Evolutionary conservation across 352 stramenopile genomes (phyloP).

Genomic region (Pythium apleroticum): DNA sequence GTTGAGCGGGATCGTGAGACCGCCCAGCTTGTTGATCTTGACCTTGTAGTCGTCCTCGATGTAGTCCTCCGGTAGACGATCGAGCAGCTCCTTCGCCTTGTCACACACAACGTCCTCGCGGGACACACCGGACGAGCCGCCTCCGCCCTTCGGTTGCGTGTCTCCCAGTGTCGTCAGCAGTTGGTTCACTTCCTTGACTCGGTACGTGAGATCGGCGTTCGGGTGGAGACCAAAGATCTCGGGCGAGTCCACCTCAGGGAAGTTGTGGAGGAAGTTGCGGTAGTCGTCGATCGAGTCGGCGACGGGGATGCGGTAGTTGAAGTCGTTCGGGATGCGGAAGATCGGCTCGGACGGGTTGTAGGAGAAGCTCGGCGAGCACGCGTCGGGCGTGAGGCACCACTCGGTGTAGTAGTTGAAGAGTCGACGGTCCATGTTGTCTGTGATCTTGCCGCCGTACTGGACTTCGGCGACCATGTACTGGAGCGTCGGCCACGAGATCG

Average conservation of each 20-base stretch:
- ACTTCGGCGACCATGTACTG: slow-evolving; percentile 99
- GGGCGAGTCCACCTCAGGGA: slow-evolving; percentile 97
- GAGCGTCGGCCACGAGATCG: slow-evolving; percentile 97
- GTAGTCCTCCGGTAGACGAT: slow-evolving; percentile 95
- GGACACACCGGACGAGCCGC: slow-evolving; percentile 84
- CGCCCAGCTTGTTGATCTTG: slow-evolving; percentile 92
- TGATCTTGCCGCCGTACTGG: slow-evolving; percentile 99
- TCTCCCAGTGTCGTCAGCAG: slow-evolving; percentile 94
- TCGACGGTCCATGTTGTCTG: slow-evolving; percentile 96
- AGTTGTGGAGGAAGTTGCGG: slow-evolving; percentile 93
- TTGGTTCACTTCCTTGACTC: slow-evolving; percentile 95
- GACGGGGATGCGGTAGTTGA: slow-evolving; percentile 87
- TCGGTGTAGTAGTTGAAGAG: slow-evolving; percentile 98
- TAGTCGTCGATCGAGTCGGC: slow-evolving; percentile 94
- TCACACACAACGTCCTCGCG: slow-evolving; percentile 96
- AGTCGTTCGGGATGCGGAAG: slow-evolving; percentile 95
- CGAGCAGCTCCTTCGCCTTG: slow-evolving; percentile 94
- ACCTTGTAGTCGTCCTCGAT: slow-evolving; percentile 97
- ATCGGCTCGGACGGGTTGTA: slow-evolving; percentile 95
- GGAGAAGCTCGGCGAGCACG: slow-evolving; percentile 84
- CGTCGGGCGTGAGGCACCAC: slow-evolving; percentile 93
- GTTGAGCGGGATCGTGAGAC: slow-evolving; percentile 96
- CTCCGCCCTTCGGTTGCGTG: slow-evolving; percentile 94
- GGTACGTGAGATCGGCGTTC: slow-evolving; percentile 98
- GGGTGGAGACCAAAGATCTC: slow-evolving; percentile 99